Evolutionary conservation across 495 filamentous ascomycete species (phyloP).

Genomic region (Corynascus novoguineensis): DNA sequence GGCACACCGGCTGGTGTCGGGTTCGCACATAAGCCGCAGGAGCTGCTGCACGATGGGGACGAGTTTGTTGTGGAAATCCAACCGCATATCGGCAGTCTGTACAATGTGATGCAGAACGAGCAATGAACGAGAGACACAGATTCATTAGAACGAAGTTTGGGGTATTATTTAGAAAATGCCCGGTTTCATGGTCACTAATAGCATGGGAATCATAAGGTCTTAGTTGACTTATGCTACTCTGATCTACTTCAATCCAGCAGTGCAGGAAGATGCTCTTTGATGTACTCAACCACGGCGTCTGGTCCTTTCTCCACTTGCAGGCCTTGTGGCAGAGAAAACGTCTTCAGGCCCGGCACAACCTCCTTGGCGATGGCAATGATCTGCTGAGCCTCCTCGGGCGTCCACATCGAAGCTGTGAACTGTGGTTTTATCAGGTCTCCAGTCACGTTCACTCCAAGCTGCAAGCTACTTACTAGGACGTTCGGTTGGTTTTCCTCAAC

Average conservation of each 20-base stretch:
- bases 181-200: too few species aligned
- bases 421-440: constrained; percentile 17
- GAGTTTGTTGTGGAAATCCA: constrained; percentile 45
- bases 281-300: constrained; percentile 60
- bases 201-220: too few species aligned
- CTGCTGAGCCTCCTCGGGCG: constrained; percentile 49
- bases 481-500: constrained; percentile 24
- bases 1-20: constrained; percentile 47
- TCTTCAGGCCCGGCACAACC: constrained; percentile 42
- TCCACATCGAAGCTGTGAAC: constrained; percentile 69
- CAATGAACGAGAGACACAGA: constrained; percentile 22
- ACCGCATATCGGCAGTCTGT: constrained; percentile 43
- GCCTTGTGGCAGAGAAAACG: constrained; percentile 57
- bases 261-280: constrained; percentile 52
- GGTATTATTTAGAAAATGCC: neutral
- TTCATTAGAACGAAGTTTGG: neutral
- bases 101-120: constrained; percentile 41
- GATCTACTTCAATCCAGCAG: constrained; percentile 39
- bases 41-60: constrained; percentile 42
- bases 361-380: constrained; percentile 53
- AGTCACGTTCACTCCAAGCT: neutral
- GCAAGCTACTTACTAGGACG: constrained; percentile 34
- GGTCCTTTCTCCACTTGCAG: constrained; percentile 60
- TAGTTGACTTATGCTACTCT: too few species aligned
- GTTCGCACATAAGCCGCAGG: constrained; percentile 36